These are phyloP conservation scores for Zymoseptoria crescenta DNA, from an alignment of 2,329 filamentous ascomycete species.

Conservation along the genomic window DNA sequence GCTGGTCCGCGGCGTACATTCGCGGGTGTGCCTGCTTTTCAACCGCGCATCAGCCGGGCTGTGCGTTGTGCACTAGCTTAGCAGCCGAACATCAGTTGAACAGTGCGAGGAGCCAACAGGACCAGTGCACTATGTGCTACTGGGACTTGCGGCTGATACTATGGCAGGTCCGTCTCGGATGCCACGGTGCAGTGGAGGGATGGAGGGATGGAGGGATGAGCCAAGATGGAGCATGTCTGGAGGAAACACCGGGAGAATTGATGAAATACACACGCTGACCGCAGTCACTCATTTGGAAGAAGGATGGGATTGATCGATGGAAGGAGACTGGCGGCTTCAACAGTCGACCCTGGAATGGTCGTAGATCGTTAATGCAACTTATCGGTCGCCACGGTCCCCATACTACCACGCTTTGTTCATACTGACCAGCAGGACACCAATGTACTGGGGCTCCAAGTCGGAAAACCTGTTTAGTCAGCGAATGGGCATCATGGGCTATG, in stretches of 20 bases:
- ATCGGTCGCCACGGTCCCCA: background rate
- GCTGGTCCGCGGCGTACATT: background rate
- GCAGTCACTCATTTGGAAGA: background rate
- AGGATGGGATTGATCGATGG: background rate
- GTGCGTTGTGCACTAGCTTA: background rate
- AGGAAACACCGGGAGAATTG: background rate
- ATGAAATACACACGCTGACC: background rate
- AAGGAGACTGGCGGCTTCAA: background rate
- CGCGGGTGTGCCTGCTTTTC: background rate
- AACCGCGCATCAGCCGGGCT: background rate
- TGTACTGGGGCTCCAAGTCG: too few species aligned
- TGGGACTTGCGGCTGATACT: background rate
- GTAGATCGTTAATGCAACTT: background rate
- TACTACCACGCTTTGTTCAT: background rate
- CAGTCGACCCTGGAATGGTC: background rate
- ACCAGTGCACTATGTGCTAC: background rate
- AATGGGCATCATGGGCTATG: constrained; percentile 53
- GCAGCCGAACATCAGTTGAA: background rate
- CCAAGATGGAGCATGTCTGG: background rate
- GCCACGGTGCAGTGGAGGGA: too few species aligned
- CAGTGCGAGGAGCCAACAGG: background rate
- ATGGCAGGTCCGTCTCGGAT: background rate
- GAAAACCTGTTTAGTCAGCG: constrained; percentile 51
- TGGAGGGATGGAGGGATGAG: background rate
- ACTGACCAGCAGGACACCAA: too few species aligned